phyloP scores from a whole-genome alignment of 2,329 filamentous ascomycete genomes.

The Botryotinia narcissicola region DNA sequence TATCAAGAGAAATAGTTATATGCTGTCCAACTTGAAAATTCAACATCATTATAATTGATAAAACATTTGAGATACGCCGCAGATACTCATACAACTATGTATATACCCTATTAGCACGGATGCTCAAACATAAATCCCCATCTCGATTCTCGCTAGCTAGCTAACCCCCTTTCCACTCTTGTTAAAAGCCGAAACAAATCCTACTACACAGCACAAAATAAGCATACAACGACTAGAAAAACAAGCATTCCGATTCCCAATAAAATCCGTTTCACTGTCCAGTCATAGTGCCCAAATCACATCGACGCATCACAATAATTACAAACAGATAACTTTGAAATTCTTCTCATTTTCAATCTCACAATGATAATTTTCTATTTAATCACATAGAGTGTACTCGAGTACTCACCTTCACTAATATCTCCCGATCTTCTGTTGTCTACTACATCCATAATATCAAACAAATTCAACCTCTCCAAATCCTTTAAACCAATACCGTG shows the following conservation, averaged over 20 bases:
- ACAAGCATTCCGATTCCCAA: background rate
- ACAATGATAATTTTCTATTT: background rate
- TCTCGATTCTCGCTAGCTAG: background rate
- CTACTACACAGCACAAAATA: background rate
- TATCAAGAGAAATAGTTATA: background rate
- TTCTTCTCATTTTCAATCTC: background rate
- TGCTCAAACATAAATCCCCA: accelerated
- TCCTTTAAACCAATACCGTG: background rate
- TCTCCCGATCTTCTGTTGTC: background rate
- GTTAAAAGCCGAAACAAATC: background rate
- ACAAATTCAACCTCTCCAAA: background rate
- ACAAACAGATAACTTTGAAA: background rate
- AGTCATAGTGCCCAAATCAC: background rate
- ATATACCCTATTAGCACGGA: background rate
- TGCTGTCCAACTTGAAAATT: background rate
- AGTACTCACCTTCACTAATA: background rate
- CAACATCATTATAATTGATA: background rate
- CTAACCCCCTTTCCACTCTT: background rate
- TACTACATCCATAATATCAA: background rate
- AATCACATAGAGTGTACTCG: background rate
- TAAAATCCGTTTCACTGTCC: background rate
- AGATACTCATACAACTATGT: too few species aligned
- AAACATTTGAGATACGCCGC: too few species aligned
- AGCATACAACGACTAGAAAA: background rate
- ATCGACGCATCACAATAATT: background rate